These are phyloP conservation scores for Arabidopsis hybrid DNA, from an alignment of 441 rosid species.

Conservation along the genomic window DNA sequence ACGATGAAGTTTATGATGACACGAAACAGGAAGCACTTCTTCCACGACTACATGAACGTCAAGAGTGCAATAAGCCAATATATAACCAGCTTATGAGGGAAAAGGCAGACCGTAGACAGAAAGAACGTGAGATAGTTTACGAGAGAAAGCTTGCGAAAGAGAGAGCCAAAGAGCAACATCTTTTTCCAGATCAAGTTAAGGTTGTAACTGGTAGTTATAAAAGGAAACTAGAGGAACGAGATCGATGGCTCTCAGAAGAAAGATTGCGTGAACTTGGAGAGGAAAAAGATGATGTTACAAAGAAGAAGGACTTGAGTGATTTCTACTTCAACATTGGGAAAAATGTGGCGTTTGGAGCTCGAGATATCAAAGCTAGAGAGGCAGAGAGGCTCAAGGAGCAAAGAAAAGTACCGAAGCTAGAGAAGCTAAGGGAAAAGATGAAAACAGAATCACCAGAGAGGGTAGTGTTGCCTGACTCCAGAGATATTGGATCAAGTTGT, in stretches of 20 bases:
- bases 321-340: constrained; percentile 85
- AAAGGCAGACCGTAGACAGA: too few species aligned
- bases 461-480: constrained; percentile 34
- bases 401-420: constrained; percentile 43
- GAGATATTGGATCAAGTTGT: constrained; percentile 41
- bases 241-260: too few species aligned
- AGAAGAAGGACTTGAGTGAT: constrained; percentile 85
- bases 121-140: too few species aligned
- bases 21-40: constrained; percentile 69
- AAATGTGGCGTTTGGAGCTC: constrained; percentile 83
- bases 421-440: constrained; percentile 46
- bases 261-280: too few species aligned
- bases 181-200: too few species aligned
- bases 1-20: constrained; percentile 85
- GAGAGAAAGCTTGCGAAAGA: too few species aligned
- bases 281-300: constrained; percentile 54
- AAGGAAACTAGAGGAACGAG: too few species aligned
- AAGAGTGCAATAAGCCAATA: too few species aligned
- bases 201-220: too few species aligned
- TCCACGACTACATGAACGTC: constrained; percentile 35
- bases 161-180: too few species aligned
- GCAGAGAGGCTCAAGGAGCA: constrained; percentile 53
- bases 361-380: constrained; percentile 51
- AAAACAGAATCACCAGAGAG: constrained; percentile 38
- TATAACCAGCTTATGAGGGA: too few species aligned